Evolutionary conservation across 2,329 filamentous ascomycete species (phyloP).

Genomic region (Sporothrix euskadiensis): DNA sequence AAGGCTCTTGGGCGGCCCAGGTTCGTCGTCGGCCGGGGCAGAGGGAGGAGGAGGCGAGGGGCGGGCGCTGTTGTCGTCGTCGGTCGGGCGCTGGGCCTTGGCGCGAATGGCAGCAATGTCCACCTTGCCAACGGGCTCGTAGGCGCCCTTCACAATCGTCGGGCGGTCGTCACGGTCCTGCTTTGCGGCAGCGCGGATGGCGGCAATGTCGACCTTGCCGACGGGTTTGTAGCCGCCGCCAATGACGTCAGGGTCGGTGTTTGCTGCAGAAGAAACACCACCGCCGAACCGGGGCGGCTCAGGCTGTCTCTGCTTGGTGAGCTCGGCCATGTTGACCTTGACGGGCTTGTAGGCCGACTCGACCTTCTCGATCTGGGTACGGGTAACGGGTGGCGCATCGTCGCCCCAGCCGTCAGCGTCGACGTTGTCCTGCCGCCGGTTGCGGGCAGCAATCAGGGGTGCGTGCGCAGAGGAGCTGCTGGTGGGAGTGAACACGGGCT

Average conservation of each 20-base stretch:
- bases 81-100: constrained; percentile 28
- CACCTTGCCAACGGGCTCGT: constrained; percentile 93
- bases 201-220: constrained; percentile 96
- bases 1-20: constrained; percentile 58
- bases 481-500: constrained; percentile 89
- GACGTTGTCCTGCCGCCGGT: constrained; percentile 59
- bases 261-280: constrained; percentile 43
- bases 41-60: constrained; percentile 19
- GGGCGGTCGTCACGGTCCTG: constrained; percentile 75
- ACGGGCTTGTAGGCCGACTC: constrained; percentile 90
- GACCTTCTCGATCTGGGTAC: constrained; percentile 88
- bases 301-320: constrained; percentile 69
- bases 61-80: constrained; percentile 22
- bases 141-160: constrained; percentile 82
- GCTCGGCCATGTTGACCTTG: constrained; percentile 87
- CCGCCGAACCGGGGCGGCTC: constrained; percentile 55
- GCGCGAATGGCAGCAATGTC: constrained; percentile 91
- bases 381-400: constrained; percentile 87
- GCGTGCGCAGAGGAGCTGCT: constrained; percentile 56
- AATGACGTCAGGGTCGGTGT: constrained; percentile 64
- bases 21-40: constrained; percentile 32
- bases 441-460: constrained; percentile 66
- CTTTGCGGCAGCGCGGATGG: constrained; percentile 74
- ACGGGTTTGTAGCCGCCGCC: constrained; percentile 88
- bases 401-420: constrained; percentile 92